A percentile compares a stretch with the other conserved stretches of the same genome.
phyloP scores from a whole-genome alignment of 202 grass and related monocot species.

The Setaria italica region DNA sequence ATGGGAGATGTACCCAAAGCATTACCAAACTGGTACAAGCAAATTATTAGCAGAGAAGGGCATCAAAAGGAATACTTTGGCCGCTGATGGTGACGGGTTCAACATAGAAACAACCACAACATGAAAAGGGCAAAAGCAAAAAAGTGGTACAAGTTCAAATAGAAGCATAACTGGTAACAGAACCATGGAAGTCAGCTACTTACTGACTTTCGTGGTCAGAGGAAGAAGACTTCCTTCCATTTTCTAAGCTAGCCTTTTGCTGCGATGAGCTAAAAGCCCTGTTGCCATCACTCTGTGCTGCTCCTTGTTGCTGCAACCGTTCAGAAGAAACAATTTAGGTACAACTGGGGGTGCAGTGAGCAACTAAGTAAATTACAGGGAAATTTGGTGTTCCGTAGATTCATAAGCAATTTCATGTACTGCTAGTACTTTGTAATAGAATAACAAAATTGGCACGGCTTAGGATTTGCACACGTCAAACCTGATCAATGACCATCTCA shows the following conservation, averaged over 20 bases:
- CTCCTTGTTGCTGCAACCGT: conserved; percentile 67
- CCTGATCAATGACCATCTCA: conserved; percentile 95
- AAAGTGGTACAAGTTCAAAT: conserved; percentile 1
- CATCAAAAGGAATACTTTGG: not conserved
- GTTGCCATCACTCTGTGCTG: conserved; percentile 53
- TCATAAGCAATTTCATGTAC: conserved; percentile 14
- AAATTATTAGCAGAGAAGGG: not conserved
- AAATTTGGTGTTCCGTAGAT: not conserved
- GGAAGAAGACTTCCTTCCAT: conserved; percentile 81
- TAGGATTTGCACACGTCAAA: conserved; percentile 36
- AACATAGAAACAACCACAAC: conserved; percentile 4
- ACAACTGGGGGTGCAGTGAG: not conserved
- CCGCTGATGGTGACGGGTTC: not conserved
- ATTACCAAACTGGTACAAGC: not conserved
- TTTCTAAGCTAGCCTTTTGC: conserved; percentile 60
- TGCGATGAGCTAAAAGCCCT: conserved; percentile 54
- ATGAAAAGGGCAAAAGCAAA: conserved; percentile 15
- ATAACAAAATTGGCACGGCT: not conserved
- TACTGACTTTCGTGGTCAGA: conserved; percentile 94
- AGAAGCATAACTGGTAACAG: conserved; percentile 36
- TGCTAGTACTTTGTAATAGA: not conserved
- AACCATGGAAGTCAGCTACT: conserved; percentile 47
- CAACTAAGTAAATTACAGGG: not conserved
- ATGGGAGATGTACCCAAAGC: conserved; percentile 9
- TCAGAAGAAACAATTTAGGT: conserved; percentile 40